phyloP scores from a whole-genome alignment of 805 yeast genomes.

The Teunomyces tritomae region DNA sequence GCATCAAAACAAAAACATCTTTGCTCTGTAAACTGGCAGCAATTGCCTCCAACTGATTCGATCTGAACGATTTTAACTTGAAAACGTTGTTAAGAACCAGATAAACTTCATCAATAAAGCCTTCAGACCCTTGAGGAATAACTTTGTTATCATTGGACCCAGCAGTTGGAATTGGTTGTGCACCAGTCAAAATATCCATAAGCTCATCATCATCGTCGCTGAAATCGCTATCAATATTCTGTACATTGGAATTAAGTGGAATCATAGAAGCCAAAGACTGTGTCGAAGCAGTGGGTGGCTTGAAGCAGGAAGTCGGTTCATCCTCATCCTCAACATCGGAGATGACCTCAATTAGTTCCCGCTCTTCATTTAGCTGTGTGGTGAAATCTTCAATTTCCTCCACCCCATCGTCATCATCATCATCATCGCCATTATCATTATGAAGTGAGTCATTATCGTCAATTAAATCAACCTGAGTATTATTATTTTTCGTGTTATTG shows the following conservation, averaged over 20 bases:
- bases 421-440: slow-evolving; percentile 9
- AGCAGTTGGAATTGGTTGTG: slow-evolving; percentile 14
- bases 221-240: slow-evolving; percentile 14
- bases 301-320: not conserved
- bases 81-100: slow-evolving; percentile 57
- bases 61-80: slow-evolving; percentile 64
- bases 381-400: slow-evolving; percentile 28
- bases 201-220: slow-evolving; percentile 36
- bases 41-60: slow-evolving; percentile 84
- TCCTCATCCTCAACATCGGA: slow-evolving; percentile 34
- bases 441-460: slow-evolving; percentile 9
- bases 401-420: slow-evolving; percentile 20
- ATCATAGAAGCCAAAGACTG: not conserved
- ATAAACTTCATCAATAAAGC: slow-evolving; percentile 71
- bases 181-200: slow-evolving; percentile 13
- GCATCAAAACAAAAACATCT: slow-evolving; percentile 95
- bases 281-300: not conserved
- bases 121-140: slow-evolving; percentile 29
- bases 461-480: slow-evolving; percentile 8
- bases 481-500: slow-evolving; percentile 14
- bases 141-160: slow-evolving; percentile 13
- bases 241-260: not conserved
- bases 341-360: slow-evolving; percentile 38
- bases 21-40: slow-evolving; percentile 70
- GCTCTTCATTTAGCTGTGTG: slow-evolving; percentile 41